These are phyloP conservation scores for Dictyostelium discoideum DNA, from an alignment of 78 protist species.

Conservation along the genomic window DNA sequence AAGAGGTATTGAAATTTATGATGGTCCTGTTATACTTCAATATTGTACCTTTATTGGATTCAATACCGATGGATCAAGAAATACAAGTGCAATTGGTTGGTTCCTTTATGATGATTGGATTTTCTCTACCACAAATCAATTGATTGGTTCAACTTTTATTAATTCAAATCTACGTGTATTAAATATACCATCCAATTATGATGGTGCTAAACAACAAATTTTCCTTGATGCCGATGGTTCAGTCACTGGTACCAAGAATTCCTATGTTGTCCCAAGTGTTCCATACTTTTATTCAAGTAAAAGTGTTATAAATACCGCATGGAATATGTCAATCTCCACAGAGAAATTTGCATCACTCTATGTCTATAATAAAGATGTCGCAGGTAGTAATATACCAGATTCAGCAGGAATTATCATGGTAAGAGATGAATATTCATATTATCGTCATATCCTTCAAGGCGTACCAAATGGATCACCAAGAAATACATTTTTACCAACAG, in stretches of 20 bases:
- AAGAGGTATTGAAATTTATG: slow-evolving; percentile 53
- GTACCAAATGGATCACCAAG: slow-evolving; percentile 60
- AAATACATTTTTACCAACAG: slow-evolving; percentile 58
- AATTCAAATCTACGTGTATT: slow-evolving; percentile 11
- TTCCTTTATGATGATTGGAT: slow-evolving; percentile 46
- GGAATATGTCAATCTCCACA: slow-evolving; percentile 21
- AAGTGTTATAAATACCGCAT: background rate
- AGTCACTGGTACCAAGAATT: slow-evolving; percentile 6
- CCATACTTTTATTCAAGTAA: slow-evolving; percentile 29
- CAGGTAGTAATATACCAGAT: background rate
- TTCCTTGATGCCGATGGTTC: slow-evolving; percentile 39
- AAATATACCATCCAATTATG: background rate
- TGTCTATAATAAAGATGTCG: slow-evolving; percentile 21
- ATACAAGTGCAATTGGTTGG: slow-evolving; percentile 49
- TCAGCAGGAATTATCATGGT: slow-evolving; percentile 50
- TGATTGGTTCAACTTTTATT: background rate
- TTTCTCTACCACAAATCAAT: background rate
- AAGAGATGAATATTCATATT: slow-evolving; percentile 29
- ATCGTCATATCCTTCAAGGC: slow-evolving; percentile 23
- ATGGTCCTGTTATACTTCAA: slow-evolving; percentile 30
- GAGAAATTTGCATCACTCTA: slow-evolving; percentile 30
- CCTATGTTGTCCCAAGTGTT: slow-evolving; percentile 29
- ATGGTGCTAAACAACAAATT: slow-evolving; percentile 52
- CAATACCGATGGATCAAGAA: slow-evolving; percentile 53
- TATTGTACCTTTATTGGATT: slow-evolving; percentile 36